Evolutionary conservation across 2,329 filamentous ascomycete genomes (phyloP).

Genomic region (Cordyceps farinosa): DNA sequence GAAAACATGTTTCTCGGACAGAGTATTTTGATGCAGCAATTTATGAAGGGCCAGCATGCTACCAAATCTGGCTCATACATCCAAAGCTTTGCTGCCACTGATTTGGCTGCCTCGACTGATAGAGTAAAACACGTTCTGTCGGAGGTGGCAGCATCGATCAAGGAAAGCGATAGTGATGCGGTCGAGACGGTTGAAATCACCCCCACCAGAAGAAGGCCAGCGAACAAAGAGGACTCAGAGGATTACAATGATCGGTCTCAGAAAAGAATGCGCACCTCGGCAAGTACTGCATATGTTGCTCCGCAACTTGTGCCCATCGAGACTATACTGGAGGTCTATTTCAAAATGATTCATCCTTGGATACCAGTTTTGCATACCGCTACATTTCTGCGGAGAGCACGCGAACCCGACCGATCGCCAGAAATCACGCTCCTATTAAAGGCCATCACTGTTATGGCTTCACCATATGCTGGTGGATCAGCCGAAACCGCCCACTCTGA

Average conservation of each 20-base stretch:
- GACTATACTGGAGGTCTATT: conserved; percentile 34
- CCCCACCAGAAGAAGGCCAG: neutral
- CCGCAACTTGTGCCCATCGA: conserved; percentile 32
- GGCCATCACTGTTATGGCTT: conserved; percentile 16
- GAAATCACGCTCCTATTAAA: conserved; percentile 9
- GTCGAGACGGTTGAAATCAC: neutral
- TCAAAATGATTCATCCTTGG: conserved; percentile 37
- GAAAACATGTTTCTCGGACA: conserved; percentile 40
- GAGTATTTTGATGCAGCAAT: conserved; percentile 34
- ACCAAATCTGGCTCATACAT: neutral
- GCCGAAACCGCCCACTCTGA: neutral
- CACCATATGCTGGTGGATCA: neutral
- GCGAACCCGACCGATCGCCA: neutral
- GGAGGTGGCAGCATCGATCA: neutral
- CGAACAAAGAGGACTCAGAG: neutral
- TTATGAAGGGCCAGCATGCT: conserved; percentile 24
- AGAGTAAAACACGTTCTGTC: neutral
- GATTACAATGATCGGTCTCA: neutral
- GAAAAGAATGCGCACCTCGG: neutral
- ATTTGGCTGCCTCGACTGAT: neutral
- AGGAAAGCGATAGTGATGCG: neutral
- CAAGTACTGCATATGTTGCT: neutral
- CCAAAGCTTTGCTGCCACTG: neutral
- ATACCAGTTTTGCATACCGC: conserved; percentile 28
- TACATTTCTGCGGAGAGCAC: conserved; percentile 12